Percentiles rank a stretch among this genome's conserved stretches.
Conservation (phyloP, 2,329 filamentous ascomycete genomes). For the Didymella arachidicola region DNA sequence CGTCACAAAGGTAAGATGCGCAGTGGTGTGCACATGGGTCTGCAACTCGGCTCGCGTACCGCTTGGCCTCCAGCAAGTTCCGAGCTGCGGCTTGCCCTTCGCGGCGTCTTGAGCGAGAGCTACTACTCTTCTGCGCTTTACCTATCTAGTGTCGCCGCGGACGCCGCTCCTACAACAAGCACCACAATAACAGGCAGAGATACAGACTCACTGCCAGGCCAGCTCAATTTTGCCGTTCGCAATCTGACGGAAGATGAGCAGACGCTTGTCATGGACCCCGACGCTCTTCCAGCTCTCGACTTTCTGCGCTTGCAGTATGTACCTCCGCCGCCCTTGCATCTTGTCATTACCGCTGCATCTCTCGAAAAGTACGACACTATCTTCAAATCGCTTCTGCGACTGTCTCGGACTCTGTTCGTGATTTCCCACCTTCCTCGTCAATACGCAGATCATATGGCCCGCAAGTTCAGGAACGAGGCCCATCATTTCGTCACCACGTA, state of each 20-base stretch:
- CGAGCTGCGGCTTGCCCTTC: conserved; percentile 86
- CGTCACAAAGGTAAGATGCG: conserved; percentile 72
- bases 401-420: conserved; percentile 81
- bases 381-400: conserved; percentile 79
- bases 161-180: conserved; percentile 1
- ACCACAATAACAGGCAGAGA: conserved; percentile 29
- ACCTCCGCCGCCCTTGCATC: conserved; percentile 72
- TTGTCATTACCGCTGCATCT: conserved; percentile 74
- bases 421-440: conserved; percentile 55
- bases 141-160: conserved; percentile 27
- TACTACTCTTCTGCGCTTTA: conserved; percentile 59
- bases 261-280: conserved; percentile 80
- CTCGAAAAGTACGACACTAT: conserved; percentile 84
- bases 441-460: conserved; percentile 31
- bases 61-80: conserved; percentile 95
- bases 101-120: conserved; percentile 82
- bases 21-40: conserved; percentile 73
- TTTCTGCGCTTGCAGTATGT: conserved; percentile 89
- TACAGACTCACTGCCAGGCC: conserved; percentile 53
- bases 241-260: conserved; percentile 77
- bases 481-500: conserved; percentile 80
- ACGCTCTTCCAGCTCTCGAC: conserved; percentile 87
- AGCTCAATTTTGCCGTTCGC: conserved; percentile 77
- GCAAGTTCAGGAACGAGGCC: conserved; percentile 73
- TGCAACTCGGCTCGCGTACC: conserved; percentile 80